These are phyloP conservation scores for Beauveria caledonica DNA, from an alignment of 2,329 filamentous ascomycete species.

Conservation along the genomic window DNA sequence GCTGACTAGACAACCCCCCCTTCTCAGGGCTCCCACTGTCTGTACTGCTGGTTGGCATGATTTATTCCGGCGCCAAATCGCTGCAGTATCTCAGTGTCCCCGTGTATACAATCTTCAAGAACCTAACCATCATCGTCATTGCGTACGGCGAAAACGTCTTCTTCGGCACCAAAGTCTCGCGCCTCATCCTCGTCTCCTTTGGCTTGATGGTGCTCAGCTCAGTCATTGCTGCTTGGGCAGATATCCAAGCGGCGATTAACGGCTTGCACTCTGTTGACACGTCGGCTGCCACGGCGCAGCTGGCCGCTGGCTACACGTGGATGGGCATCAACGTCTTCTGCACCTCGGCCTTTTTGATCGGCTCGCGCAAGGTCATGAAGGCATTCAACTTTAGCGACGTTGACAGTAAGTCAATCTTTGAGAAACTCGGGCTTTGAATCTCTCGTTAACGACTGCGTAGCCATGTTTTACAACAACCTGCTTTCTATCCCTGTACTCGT, in stretches of 20 bases:
- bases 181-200: conserved; percentile 84
- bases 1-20: conserved; percentile 15
- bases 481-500: conserved; percentile 90
- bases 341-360: conserved; percentile 79
- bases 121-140: conserved; percentile 96
- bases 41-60: conserved; percentile 94
- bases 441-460: conserved; percentile 41
- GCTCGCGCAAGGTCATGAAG: conserved; percentile 98
- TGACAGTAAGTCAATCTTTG: conserved; percentile 67
- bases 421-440: not conserved
- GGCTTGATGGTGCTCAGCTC: conserved; percentile 95
- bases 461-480: conserved; percentile 99
- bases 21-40: conserved; percentile 90
- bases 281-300: conserved; percentile 70
- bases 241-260: conserved; percentile 77
- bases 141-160: conserved; percentile 97
- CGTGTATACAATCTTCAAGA: conserved; percentile 99
- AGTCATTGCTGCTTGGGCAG: conserved; percentile 91
- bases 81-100: conserved; percentile 95
- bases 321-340: conserved; percentile 97
- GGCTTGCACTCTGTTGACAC: conserved; percentile 51
- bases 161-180: conserved; percentile 90
- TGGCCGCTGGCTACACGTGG: conserved; percentile 95
- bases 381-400: conserved; percentile 99
- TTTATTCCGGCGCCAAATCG: conserved; percentile 94